Evolutionary conservation across 768 basidiomycete species (phyloP), one percentile per base, ranked within the genome.

Genomic region (Phlebiopsis flavidoalba): DNA sequence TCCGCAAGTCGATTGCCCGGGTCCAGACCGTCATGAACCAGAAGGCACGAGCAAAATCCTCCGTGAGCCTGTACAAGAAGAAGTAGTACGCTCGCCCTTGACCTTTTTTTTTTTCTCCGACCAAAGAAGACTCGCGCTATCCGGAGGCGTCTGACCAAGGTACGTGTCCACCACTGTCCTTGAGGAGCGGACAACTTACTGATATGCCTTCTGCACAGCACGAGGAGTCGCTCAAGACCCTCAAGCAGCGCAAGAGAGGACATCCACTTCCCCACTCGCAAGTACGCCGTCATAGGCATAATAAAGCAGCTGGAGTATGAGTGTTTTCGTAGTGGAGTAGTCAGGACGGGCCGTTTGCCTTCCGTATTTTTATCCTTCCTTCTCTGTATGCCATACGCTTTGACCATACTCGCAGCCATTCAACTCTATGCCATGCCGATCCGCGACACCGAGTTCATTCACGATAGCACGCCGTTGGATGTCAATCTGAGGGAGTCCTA

Each of bases 21-120:
- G 95, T 98, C 67, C 76, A 98, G 79, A 99, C 97, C 48, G 95
- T 98, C 70, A 96, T 90, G 83, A 98, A 97, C 89, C 91, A 93
- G 75, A 99, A 99, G 79, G 87, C 89, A 68, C 92, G 96, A 68
- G 26, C 26, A 31, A 90, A 94, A 81, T 94, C 95, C 79, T 86
- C 97, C 67, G 92, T 93, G 59, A 95, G 98, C 76, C 94, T 87
- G 82, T 98, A 98, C 91, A 96, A 96, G 84, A 79, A 81, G 76
- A 96, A 96, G 87, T 95, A 93, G 74, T 92, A 91, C 79, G 80
- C 92, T 66, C 97, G n/a, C 97, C 64, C 93, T 98, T 67, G 97
- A 99, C 82, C 89, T n/a, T n/a, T n/a, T n/a, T n/a, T n/a, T n/a
- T n/a, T n/a, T n/a, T n/a, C n/a, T 99, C 73, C 92, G 97, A 66